These are phyloP conservation scores for Cenococcum geophilum DNA, from an alignment of 495 filamentous ascomycete species.

Conservation along the genomic window DNA sequence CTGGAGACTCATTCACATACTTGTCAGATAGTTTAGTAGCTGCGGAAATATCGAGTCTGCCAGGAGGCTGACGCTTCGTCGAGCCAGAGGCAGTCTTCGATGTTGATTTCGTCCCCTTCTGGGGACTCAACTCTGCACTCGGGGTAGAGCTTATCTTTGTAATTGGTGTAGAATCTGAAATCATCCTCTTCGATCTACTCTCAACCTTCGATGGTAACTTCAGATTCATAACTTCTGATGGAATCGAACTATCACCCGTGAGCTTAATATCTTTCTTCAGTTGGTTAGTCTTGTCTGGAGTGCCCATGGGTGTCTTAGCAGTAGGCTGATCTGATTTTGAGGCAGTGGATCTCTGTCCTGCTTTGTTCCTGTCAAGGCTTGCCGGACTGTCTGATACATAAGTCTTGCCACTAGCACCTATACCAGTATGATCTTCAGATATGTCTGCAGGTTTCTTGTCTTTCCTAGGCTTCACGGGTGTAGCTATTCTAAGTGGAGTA, in stretches of 20 bases:
- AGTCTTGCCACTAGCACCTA: neutral
- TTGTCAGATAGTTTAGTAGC: slow-evolving; percentile 38
- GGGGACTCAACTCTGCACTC: slow-evolving; percentile 6
- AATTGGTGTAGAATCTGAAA: neutral
- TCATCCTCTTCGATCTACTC: slow-evolving; percentile 6
- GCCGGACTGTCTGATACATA: too few relatives aligned
- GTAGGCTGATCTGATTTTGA: neutral
- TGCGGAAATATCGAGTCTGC: slow-evolving; percentile 59
- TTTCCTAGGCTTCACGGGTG: slow-evolving; percentile 15
- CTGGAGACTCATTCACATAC: slow-evolving; percentile 9
- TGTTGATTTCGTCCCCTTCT: slow-evolving; percentile 11
- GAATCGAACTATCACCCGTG: neutral
- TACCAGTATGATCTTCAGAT: neutral
- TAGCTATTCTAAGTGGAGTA: slow-evolving; percentile 14
- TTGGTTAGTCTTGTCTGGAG: neutral
- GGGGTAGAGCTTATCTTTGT: slow-evolving; percentile 7
- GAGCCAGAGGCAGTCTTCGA: neutral
- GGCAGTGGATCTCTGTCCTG: too few relatives aligned
- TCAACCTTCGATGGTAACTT: slow-evolving; percentile 13
- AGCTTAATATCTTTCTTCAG: neutral
- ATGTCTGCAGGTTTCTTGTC: slow-evolving; percentile 1
- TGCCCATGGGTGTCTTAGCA: neutral
- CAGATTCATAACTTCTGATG: neutral
- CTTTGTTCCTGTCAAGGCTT: too few relatives aligned
- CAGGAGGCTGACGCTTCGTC: slow-evolving; percentile 51